phyloP scores from a whole-genome alignment of 192 early-diverging fungal genomes.

The Globomyces pollinis-pini region DNA sequence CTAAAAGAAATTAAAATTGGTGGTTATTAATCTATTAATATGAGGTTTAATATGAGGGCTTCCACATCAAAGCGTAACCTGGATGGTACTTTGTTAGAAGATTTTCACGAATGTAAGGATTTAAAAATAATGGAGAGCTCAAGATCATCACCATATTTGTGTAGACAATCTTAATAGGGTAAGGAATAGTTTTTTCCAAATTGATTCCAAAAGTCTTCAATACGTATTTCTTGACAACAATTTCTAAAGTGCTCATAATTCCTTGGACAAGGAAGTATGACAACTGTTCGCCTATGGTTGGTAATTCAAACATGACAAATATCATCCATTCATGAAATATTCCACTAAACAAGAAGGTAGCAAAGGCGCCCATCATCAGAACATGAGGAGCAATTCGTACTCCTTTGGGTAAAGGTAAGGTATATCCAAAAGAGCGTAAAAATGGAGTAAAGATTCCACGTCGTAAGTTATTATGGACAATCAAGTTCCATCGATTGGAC shows the following conservation, averaged over 20 bases:
- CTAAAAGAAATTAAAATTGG: too few species aligned
- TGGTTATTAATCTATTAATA: too few species aligned
- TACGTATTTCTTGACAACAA: not conserved
- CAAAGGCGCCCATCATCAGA: slow-evolving; percentile 3
- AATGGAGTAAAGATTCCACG: slow-evolving; percentile 7
- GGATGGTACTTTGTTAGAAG: not conserved
- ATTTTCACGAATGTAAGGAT: not conserved
- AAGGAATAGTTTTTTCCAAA: not conserved
- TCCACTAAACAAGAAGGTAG: slow-evolving; percentile 2
- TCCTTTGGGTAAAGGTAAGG: not conserved
- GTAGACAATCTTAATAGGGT: not conserved
- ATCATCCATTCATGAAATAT: slow-evolving; percentile 10
- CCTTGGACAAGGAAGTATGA: not conserved
- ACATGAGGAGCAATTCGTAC: not conserved
- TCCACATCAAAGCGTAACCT: slow-evolving; percentile 1
- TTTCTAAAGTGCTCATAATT: not conserved
- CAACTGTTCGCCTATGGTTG: not conserved
- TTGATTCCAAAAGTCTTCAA: not conserved
- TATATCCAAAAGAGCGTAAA: not conserved
- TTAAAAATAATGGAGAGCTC: not conserved
- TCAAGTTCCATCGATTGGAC: slow-evolving; percentile 8
- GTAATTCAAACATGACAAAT: not conserved
- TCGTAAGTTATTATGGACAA: not conserved
- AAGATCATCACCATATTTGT: not conserved
- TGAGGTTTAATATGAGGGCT: too few species aligned